A percentile compares a stretch with the other conserved stretches of the same genome.
Conservation (phyloP, 2,329 filamentous ascomycete genomes). For the Cyphellophora attinorum region DNA sequence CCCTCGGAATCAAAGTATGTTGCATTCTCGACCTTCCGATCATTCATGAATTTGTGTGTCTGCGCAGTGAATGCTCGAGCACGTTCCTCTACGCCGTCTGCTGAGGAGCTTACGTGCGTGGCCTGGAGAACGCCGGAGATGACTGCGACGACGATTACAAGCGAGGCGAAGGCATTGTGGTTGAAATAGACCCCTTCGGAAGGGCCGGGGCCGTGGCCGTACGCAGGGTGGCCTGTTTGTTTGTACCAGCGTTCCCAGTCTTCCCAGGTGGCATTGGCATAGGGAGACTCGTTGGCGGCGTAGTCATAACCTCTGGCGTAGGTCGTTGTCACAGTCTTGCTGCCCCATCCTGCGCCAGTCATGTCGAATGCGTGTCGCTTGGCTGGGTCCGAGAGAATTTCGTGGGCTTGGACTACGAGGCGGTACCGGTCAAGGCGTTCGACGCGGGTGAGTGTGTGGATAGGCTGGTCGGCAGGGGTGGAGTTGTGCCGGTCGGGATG, state of each 20-base stretch:
- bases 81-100: constrained; percentile 54
- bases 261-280: constrained; percentile 85
- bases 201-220: constrained; percentile 29
- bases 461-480: constrained; percentile 19
- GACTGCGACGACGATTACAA: constrained; percentile 61
- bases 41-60: constrained; percentile 42
- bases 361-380: constrained; percentile 75
- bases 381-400: constrained; percentile 70
- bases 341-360: constrained; percentile 70
- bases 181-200: constrained; percentile 56
- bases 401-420: constrained; percentile 76
- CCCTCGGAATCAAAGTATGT: constrained; percentile 26
- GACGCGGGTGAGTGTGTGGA: constrained; percentile 44
- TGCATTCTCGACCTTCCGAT: constrained; percentile 49
- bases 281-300: constrained; percentile 6
- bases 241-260: constrained; percentile 84
- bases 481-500: constrained; percentile 64
- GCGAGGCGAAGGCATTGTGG: constrained; percentile 65
- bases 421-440: constrained; percentile 80
- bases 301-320: constrained; percentile 4
- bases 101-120: constrained; percentile 55
- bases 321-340: constrained; percentile 15
- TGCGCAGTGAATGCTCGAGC: constrained; percentile 57
- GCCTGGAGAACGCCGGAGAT: constrained; percentile 65
- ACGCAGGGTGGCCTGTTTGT: constrained; percentile 33